Conservation (phyloP, 306 rosid genomes). For the Cucumis melo region DNA sequence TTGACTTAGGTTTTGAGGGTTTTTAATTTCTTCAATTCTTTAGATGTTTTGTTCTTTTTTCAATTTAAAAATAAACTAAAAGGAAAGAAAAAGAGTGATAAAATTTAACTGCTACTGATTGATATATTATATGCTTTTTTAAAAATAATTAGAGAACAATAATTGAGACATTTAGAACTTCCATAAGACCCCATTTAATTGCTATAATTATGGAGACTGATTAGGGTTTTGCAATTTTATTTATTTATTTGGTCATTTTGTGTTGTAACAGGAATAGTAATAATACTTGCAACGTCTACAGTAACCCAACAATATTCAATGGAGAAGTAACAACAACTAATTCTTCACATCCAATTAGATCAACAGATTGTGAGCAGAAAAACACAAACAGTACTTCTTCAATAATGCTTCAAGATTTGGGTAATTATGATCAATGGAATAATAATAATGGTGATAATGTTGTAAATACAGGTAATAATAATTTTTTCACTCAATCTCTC, state of each 20-base stretch:
- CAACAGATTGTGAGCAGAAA: conserved; percentile 10
- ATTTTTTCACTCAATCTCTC: conserved; percentile 8
- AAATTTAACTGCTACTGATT: neutral
- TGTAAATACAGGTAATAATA: conserved; percentile 7
- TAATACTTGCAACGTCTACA: neutral
- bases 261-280: neutral
- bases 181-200: neutral
- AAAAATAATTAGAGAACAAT: neutral
- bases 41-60: conserved; percentile 5
- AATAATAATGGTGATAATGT: neutral
- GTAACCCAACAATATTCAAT: neutral
- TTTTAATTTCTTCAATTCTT: neutral
- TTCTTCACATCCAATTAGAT: neutral
- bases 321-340: no score
- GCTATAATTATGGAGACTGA: neutral
- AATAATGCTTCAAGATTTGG: conserved; percentile 33
- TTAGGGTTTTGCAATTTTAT: neutral
- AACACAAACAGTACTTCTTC: conserved; percentile 16
- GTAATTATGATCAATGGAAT: conserved; percentile 10
- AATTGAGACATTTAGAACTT: neutral
- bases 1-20: neutral
- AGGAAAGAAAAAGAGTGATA: neutral
- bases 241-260: neutral
- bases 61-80: neutral
- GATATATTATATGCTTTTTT: neutral